These are phyloP conservation scores for Phytophthora gonapodyides DNA, from an alignment of 352 stramenopile species.

Conservation along the genomic window DNA sequence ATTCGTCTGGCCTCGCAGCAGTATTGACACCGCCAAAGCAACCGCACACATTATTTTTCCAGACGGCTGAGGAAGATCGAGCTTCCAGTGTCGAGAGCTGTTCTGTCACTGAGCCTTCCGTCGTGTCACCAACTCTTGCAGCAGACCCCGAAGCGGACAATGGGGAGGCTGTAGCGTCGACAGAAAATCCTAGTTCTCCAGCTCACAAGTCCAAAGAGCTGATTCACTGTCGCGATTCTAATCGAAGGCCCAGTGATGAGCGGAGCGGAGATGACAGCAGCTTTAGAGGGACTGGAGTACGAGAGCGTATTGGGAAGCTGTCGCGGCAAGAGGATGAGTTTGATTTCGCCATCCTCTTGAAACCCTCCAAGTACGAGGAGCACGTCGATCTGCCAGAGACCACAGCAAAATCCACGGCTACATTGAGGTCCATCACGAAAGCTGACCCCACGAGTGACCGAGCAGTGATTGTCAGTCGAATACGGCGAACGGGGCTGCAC, in stretches of 20 bases:
- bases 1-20: background rate
- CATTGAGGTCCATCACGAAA: slow-evolving; percentile 23
- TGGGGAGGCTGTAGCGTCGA: background rate
- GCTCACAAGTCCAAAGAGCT: slow-evolving; percentile 8
- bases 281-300: slow-evolving; percentile 13
- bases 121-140: slow-evolving; percentile 6
- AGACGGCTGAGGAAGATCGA: slow-evolving; percentile 17
- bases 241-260: slow-evolving; percentile 22
- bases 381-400: slow-evolving; percentile 43
- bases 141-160: slow-evolving; percentile 8
- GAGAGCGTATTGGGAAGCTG: slow-evolving; percentile 60
- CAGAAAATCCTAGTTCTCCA: background rate
- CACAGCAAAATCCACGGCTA: slow-evolving; percentile 7
- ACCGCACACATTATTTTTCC: slow-evolving; percentile 31
- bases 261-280: slow-evolving; percentile 15
- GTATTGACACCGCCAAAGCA: slow-evolving; percentile 19
- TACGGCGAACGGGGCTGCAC: slow-evolving; percentile 61
- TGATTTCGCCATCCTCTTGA: slow-evolving; percentile 87
- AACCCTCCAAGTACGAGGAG: slow-evolving; percentile 72
- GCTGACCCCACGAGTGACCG: slow-evolving; percentile 25
- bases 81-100: slow-evolving; percentile 21
- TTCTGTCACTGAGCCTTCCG: slow-evolving; percentile 17
- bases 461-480: slow-evolving; percentile 56
- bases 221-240: slow-evolving; percentile 4
- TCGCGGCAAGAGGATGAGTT: slow-evolving; percentile 77